Conservation (phyloP, 2,329 filamentous ascomycete genomes). For the Pestalotiopsis sp. region DNA sequence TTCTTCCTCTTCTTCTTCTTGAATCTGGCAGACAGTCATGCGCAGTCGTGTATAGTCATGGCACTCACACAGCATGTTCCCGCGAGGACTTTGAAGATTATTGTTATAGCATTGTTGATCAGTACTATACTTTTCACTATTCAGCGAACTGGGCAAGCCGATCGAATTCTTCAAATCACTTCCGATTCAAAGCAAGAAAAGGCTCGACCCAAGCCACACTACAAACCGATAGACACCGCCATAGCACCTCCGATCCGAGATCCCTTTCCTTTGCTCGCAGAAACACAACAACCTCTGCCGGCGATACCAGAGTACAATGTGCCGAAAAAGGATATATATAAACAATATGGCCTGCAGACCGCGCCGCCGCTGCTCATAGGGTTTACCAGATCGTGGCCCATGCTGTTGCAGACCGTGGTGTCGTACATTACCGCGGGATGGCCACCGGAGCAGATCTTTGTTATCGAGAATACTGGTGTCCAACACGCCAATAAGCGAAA, state of each 20-base stretch:
- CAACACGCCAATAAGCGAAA: constrained; percentile 53
- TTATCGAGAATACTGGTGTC: constrained; percentile 61
- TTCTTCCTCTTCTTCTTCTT: background rate
- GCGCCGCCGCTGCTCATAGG: constrained; percentile 57
- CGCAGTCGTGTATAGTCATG: background rate
- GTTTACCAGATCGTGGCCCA: constrained; percentile 58
- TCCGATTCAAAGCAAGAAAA: background rate
- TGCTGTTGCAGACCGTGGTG: constrained; percentile 57
- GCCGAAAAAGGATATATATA: constrained; percentile 38
- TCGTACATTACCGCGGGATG: constrained; percentile 61
- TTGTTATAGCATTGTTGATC: background rate
- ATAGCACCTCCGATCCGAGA: constrained; percentile 39
- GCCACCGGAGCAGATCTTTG: constrained; percentile 57
- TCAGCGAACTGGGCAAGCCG: background rate
- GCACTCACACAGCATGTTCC: background rate
- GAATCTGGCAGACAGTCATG: background rate
- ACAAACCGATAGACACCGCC: constrained; percentile 35
- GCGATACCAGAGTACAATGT: constrained; percentile 47
- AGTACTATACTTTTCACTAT: background rate
- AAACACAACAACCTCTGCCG: constrained; percentile 30
- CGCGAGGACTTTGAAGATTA: background rate
- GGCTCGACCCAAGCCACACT: constrained; percentile 21
- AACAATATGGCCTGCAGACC: constrained; percentile 35
- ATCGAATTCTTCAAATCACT: background rate
- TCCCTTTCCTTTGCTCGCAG: constrained; percentile 42